Percentiles rank a stretch among this genome's conserved stretches.
Conservation (phyloP, 208 protist species). For the Balamuthia mandrillaris region DNA sequence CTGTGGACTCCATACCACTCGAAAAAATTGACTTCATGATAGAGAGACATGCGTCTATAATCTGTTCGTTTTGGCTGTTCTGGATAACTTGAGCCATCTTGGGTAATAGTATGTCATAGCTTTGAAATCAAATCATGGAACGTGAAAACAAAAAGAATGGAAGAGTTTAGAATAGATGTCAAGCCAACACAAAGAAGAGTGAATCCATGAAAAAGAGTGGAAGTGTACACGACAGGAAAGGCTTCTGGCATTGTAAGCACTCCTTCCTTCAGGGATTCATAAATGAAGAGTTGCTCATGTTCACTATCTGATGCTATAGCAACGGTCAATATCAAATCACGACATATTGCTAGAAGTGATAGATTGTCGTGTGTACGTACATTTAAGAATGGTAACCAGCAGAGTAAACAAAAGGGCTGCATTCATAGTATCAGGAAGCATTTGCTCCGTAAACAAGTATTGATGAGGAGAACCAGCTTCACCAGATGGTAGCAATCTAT, state of each 20-base stretch:
- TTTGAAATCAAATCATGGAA: no score
- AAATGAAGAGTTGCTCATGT: conserved; percentile 31
- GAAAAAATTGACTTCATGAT: conserved; percentile 29
- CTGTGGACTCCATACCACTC: neutral
- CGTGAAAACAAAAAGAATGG: no score
- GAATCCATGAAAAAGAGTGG: no score
- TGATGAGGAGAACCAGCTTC: conserved; percentile 6
- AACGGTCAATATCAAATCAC: neutral
- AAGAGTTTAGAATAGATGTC: no score
- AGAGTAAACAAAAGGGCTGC: conserved; percentile 18
- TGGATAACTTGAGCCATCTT: conserved; percentile 28
- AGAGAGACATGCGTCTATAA: conserved; percentile 3
- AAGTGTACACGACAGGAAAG: conserved; percentile 23
- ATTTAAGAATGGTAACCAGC: conserved; percentile 30
- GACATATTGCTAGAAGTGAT: neutral
- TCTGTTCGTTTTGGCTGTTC: conserved; percentile 37
- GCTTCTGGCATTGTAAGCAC: conserved; percentile 6
- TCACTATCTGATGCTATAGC: conserved; percentile 12
- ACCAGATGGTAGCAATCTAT: conserved; percentile 17
- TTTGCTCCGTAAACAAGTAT: conserved; percentile 24
- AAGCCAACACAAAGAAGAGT: no score
- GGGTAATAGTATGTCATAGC: conserved; percentile 9
- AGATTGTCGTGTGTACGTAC: neutral
- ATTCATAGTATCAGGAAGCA: conserved; percentile 16
- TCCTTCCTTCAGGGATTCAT: conserved; percentile 13